These are phyloP conservation scores for Magnusiomyces suaveolens DNA, from an alignment of 1,139 yeast species.

Conservation along the genomic window DNA sequence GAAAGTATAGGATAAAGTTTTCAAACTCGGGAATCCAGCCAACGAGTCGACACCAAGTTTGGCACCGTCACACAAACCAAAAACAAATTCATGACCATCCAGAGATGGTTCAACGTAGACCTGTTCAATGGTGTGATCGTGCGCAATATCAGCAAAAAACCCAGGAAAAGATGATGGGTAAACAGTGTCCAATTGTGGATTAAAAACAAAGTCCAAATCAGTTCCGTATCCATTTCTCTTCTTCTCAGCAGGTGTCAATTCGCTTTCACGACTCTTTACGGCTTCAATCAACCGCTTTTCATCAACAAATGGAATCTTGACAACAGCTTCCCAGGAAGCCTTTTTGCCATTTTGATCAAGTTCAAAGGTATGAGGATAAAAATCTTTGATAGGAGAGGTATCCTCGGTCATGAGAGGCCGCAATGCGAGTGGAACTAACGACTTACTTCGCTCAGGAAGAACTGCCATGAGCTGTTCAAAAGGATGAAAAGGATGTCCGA, in stretches of 20 bases:
- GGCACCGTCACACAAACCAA: constrained; percentile 62
- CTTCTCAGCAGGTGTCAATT: constrained; percentile 59
- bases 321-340: constrained; percentile 97
- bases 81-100: constrained; percentile 32
- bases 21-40: constrained; percentile 86
- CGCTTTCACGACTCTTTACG: constrained; percentile 51
- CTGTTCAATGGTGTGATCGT: constrained; percentile 65
- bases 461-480: constrained; percentile 98
- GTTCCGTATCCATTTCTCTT: constrained; percentile 65
- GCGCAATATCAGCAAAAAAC: constrained; percentile 64
- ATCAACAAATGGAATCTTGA: constrained; percentile 88
- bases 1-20: constrained; percentile 53
- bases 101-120: constrained; percentile 18
- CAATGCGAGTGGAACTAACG: constrained; percentile 67
- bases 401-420: constrained; percentile 84
- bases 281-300: constrained; percentile 63
- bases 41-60: constrained; percentile 56
- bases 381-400: constrained; percentile 77
- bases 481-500: constrained; percentile 77
- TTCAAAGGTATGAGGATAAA: constrained; percentile 83
- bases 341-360: constrained; percentile 91
- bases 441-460: constrained; percentile 82
- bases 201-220: constrained; percentile 57
- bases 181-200: constrained; percentile 63
- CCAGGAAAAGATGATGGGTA: constrained; percentile 76